Evolutionary conservation across 2,329 filamentous ascomycete species (phyloP), one percentile per base, ranked within the genome.

Genomic region (Emergomyces pasteurianus): DNA sequence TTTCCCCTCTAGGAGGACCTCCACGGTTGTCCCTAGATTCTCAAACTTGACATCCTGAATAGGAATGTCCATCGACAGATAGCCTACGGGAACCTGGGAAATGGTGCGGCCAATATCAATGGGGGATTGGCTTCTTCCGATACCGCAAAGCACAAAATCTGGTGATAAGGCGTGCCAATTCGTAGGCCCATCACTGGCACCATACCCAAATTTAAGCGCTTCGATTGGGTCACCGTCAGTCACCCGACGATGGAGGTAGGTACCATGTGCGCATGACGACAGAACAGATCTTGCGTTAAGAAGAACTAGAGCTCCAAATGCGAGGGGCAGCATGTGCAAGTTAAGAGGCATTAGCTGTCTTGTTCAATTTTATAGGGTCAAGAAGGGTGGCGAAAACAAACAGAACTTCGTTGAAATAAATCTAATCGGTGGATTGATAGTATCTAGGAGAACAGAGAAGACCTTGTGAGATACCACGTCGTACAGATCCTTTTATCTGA

Each of bases 91-190:
- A 21, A 63, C 63, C 23, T 67, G 64, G 34, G 63, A 54, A 53
- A 68, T 66, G 21, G 62, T 40, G 40, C 60, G 65, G 43, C 68
- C 72, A 63, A 85, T 70, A 68, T 83, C 78, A 69, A 85, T 83
- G 59, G 83, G 83, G 0, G 81, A 84, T 69, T 85, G 83, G 58
- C 75, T 70, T 16, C 65, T 74, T 42, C 83, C 81, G 2, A 68
- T 71, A 46, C 76, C 77, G 68, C 83, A 85, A 12, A 73, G 68
- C 10, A 68, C 67, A 69, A 82, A 82, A 18, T 72, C 71, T 18
- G 67, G 58, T 55, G 75, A 69, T 31, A 83, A 72, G 4, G 71
- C 71, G 43, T 78, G 75, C 82, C 81, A 84, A 70, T 79, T 80
- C 60, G 81, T 71, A 0, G 82, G 81, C 6, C 81, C 81, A 46